Evolutionary conservation across 1,284 basidiomycete genomes (phyloP).

Genomic region (Meripilus lineatus): DNA sequence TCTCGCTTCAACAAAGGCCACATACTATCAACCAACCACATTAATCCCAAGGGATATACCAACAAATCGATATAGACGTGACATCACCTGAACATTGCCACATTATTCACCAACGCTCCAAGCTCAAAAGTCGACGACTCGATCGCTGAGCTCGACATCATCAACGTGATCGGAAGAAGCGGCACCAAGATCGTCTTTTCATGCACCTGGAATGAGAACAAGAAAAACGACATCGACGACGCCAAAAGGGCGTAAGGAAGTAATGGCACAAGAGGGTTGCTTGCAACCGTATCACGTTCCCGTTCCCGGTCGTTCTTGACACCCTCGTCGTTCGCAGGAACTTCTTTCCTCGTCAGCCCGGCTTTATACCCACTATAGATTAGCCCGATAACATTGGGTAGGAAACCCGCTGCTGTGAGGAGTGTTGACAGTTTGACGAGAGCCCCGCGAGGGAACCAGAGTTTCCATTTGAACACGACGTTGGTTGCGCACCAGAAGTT

Average conservation of each 20-base stretch:
- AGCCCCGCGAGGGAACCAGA: constrained; percentile 39
- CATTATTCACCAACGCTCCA: constrained; percentile 78
- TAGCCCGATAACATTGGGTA: constrained; percentile 55
- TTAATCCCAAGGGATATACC: background rate
- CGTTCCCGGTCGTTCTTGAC: no score
- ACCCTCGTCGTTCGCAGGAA: constrained; percentile 10
- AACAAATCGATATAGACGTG: background rate
- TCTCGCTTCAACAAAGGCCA: constrained; percentile 85
- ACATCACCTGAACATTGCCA: constrained; percentile 82
- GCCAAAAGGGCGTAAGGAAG: constrained; percentile 69
- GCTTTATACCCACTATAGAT: constrained; percentile 41
- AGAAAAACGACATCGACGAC: constrained; percentile 83
- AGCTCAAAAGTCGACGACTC: constrained; percentile 72
- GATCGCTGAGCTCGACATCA: constrained; percentile 58
- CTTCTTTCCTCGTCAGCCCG: constrained; percentile 3
- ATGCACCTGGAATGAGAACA: constrained; percentile 95
- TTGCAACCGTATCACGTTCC: constrained; percentile 14
- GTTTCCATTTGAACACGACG: constrained; percentile 80
- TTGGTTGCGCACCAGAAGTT: constrained; percentile 96
- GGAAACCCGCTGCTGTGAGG: constrained; percentile 60
- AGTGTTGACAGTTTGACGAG: constrained; percentile 55
- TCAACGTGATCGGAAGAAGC: constrained; percentile 76
- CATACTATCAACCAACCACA: constrained; percentile 53
- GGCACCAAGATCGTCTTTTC: constrained; percentile 93
- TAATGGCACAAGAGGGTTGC: constrained; percentile 51